Evolutionary conservation across 2,329 filamentous ascomycete species (phyloP), one percentile per base, ranked within the genome.

Genomic region (Emydomyces testavorans): DNA sequence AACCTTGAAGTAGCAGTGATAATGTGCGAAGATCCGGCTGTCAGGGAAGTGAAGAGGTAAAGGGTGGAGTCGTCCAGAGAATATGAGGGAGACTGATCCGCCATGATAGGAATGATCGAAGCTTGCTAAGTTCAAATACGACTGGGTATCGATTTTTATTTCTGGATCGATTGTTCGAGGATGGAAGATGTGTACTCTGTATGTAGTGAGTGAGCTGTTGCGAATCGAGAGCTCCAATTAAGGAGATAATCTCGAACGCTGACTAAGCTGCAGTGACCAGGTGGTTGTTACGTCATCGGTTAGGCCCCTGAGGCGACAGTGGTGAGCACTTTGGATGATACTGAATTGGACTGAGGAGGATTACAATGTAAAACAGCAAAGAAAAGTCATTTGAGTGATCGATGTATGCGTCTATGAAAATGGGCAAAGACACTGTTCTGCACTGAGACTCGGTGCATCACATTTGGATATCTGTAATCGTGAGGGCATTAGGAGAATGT

Each of bases 1-100:
- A 98, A 80, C 40, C 92, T 85, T 47, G 89, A 93, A 1, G 92
- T 96, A 21, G 89, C 92, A 34, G 92, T 96, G 61, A 96, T 82
- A 64, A 96, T 94, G 66, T 95, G 88, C 20, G 88, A 94, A 34
- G 88, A 94, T 54, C 92, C 92, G 50, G 92, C 86, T 16, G 92
- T 96, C 48, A 98, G 76, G 46, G 90, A 96, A 52, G 92, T 96
- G 71, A 93, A 95, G 59, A 98, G 83, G 71, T 92, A 98, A 53
- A 98, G 80, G 23, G 82, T 73, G 41, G 82, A 77, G 64, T 86
- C 82, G 56, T 71, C 74, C 21, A 52, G 32, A 46, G 58, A 60
- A n/a, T 59, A 59, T 43, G 54, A 55, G 16, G 59, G 55, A 10
- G 52, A 53, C 34, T 51, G 52, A 51, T 69, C 67, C 39, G 65